These are phyloP conservation scores for Draba incana DNA, from an alignment of 345 rosid genomes.

Conservation along the genomic window DNA sequence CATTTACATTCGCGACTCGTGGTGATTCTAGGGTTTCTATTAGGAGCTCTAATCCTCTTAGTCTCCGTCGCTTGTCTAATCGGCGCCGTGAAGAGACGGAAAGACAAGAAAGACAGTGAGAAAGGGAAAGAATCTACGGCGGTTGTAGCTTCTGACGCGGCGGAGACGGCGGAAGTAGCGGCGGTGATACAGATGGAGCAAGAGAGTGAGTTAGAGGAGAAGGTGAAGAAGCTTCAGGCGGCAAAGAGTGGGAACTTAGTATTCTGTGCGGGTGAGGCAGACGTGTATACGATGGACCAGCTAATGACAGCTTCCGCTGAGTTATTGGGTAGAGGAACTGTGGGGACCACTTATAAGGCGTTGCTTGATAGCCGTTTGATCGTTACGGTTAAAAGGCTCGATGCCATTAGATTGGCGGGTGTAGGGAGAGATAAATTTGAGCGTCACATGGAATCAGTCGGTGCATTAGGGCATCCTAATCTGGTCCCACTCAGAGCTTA, in stretches of 20 bases:
- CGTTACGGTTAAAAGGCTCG: slow-evolving; percentile 81
- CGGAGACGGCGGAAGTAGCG: slow-evolving; percentile 54
- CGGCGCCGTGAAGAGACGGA: slow-evolving; percentile 56
- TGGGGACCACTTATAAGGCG: slow-evolving; percentile 88
- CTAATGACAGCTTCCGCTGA: slow-evolving; percentile 95
- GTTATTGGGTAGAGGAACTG: slow-evolving; percentile 78
- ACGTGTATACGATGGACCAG: slow-evolving; percentile 80
- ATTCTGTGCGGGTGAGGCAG: slow-evolving; percentile 91
- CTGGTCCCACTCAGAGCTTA: slow-evolving; percentile 86
- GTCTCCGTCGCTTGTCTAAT: slow-evolving; percentile 58
- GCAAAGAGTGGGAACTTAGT: slow-evolving; percentile 77
- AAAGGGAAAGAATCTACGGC: slow-evolving; percentile 39
- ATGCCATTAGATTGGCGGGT: slow-evolving; percentile 60
- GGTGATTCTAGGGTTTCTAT: slow-evolving; percentile 58
- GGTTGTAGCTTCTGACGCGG: slow-evolving; percentile 41
- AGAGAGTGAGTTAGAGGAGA: slow-evolving; percentile 78
- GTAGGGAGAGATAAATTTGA: slow-evolving; percentile 63
- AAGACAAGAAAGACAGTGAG: slow-evolving; percentile 28
- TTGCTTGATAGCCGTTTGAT: slow-evolving; percentile 78
- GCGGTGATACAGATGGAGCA: slow-evolving; percentile 70
- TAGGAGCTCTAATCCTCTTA: slow-evolving; percentile 52
- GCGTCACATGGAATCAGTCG: slow-evolving; percentile 95
- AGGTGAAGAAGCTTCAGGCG: slow-evolving; percentile 70
- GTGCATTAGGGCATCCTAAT: slow-evolving; percentile 90
- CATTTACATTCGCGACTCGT: slow-evolving; percentile 52